Percentiles rank a stretch among this genome's conserved stretches.
Evolutionary conservation across 1,284 basidiomycete genomes (phyloP).

Genomic region (Rhodotorula sp.): DNA sequence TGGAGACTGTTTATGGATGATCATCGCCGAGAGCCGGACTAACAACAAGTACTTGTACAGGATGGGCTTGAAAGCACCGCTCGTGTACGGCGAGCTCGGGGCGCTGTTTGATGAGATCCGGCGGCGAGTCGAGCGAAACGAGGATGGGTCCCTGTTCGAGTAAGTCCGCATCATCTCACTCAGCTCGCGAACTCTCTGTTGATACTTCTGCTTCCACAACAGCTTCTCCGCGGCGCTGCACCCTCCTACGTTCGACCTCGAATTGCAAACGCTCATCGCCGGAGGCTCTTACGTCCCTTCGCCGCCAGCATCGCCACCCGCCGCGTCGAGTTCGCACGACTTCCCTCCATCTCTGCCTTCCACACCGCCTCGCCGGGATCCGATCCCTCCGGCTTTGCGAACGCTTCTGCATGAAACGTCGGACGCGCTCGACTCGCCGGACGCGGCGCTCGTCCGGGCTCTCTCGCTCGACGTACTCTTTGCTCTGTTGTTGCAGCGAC

Average conservation of each 20-base stretch:
- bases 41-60: constrained; percentile 50
- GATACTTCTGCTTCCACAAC: constrained; percentile 1
- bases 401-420: constrained; percentile 69
- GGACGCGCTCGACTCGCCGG: constrained; percentile 62
- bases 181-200: constrained; percentile 6
- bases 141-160: constrained; percentile 63
- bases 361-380: not conserved
- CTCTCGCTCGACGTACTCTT: constrained; percentile 68
- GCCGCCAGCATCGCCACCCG: constrained; percentile 59
- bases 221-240: constrained; percentile 74
- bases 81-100: constrained; percentile 67
- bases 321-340: constrained; percentile 48
- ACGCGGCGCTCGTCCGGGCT: constrained; percentile 68
- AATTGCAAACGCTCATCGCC: constrained; percentile 65
- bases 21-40: not conserved
- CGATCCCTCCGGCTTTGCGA: constrained; percentile 57
- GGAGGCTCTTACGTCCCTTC: constrained; percentile 55
- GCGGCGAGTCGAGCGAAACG: constrained; percentile 61
- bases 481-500: constrained; percentile 54
- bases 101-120: constrained; percentile 68
- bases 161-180: constrained; percentile 47
- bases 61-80: constrained; percentile 72
- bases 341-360: constrained; percentile 56
- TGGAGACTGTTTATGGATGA: not conserved
- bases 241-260: constrained; percentile 66